A percentile compares a stretch with the other conserved stretches of the same genome.
These are phyloP conservation scores for Backusella psychrophila DNA, from an alignment of 192 early-diverging fungal genomes.

Conservation along the genomic window DNA sequence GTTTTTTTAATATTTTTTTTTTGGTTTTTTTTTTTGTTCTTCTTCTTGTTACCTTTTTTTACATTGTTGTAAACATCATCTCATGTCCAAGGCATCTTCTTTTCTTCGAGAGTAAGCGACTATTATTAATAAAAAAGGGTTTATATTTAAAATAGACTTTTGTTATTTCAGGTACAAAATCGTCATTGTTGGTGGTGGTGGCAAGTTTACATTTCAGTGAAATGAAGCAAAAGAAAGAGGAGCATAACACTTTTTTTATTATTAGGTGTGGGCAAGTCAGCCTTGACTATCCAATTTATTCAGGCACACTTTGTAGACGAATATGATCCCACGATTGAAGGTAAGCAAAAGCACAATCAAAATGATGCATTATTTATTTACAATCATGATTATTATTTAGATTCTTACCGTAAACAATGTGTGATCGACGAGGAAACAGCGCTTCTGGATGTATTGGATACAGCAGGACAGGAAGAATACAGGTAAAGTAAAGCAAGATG, in stretches of 20 bases:
- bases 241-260: not conserved
- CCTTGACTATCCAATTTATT: slow-evolving; percentile 80
- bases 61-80: slow-evolving; percentile 2
- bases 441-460: slow-evolving; percentile 93
- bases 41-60: not conserved
- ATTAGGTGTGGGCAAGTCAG: slow-evolving; percentile 72
- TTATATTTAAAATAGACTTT: not conserved
- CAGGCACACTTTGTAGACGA: slow-evolving; percentile 83
- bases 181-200: slow-evolving; percentile 60
- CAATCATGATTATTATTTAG: no score
- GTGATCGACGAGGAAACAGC: slow-evolving; percentile 90
- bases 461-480: slow-evolving; percentile 96
- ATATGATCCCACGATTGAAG: slow-evolving; percentile 97
- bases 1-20: slow-evolving; percentile 1
- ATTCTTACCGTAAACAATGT: slow-evolving; percentile 96
- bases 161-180: slow-evolving; percentile 43
- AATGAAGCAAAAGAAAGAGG: not conserved
- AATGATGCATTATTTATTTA: not conserved
- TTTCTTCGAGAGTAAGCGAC: slow-evolving; percentile 34
- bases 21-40: not conserved
- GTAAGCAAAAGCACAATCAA: not conserved
- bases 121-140: not conserved
- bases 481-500: slow-evolving; percentile 10
- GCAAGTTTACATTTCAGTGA: slow-evolving; percentile 16
- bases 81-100: slow-evolving; percentile 39